These are phyloP conservation scores for Copromyces sp. DNA, from an alignment of 495 filamentous ascomycete genomes.

Conservation along the genomic window DNA sequence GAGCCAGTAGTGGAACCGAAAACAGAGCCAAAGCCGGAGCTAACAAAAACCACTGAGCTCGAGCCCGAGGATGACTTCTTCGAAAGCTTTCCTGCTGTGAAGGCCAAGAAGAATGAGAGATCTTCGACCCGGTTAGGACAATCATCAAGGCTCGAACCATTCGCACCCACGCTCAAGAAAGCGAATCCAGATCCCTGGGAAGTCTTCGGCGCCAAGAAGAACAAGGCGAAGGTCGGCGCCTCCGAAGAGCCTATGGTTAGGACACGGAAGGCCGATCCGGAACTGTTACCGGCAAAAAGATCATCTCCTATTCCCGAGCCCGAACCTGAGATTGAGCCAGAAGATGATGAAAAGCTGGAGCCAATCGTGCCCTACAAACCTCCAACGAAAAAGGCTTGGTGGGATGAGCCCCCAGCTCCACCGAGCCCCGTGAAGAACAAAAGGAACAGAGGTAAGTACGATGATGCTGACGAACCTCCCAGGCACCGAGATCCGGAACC, in stretches of 20 bases:
- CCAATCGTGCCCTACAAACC: conserved; percentile 1
- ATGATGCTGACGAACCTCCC: conserved; percentile 4
- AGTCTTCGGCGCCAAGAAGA: conserved; percentile 14
- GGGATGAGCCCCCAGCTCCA: not conserved
- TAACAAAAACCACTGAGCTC: conserved; percentile 5
- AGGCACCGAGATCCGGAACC: conserved; percentile 13
- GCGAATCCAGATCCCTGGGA: conserved; percentile 6
- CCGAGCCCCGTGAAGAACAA: conserved; percentile 10
- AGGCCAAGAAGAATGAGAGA: conserved; percentile 21
- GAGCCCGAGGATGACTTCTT: conserved; percentile 11
- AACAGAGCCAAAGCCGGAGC: conserved; percentile 22
- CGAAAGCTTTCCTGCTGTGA: conserved; percentile 9
- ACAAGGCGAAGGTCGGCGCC: conserved; percentile 21
- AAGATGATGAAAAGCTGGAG: not conserved
- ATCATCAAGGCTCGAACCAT: not conserved
- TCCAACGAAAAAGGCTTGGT: conserved; percentile 1
- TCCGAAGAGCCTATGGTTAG: conserved; percentile 8
- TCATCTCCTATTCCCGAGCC: not conserved
- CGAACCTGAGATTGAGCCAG: conserved; percentile 1
- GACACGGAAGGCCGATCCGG: conserved; percentile 2
- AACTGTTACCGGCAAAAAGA: not conserved
- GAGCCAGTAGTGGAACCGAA: conserved; percentile 15
- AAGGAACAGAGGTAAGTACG: conserved; percentile 17
- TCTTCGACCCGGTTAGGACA: conserved; percentile 14
- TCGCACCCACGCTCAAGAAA: not conserved